These are phyloP conservation scores for Suhomyces vadensis DNA, from an alignment of 805 yeast species.

Conservation along the genomic window DNA sequence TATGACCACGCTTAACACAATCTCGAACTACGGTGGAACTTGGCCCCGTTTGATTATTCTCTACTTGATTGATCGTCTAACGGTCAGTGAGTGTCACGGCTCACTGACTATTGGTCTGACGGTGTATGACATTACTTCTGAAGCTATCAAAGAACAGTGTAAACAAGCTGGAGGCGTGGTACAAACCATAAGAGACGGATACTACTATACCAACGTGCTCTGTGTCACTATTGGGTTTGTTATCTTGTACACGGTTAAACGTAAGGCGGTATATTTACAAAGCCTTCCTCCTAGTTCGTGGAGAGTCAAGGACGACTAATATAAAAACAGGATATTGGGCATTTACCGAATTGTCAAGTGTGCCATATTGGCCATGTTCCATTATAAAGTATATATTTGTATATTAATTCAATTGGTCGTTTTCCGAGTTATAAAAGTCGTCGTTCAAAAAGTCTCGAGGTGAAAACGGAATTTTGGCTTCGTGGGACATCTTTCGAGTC, in stretches of 20 bases:
- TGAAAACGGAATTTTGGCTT: constrained; percentile 39
- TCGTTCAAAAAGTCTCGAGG: constrained; percentile 43
- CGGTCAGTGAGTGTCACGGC: constrained; percentile 60
- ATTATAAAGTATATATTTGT: too few species aligned
- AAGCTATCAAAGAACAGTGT: constrained; percentile 52
- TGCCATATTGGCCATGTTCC: too few species aligned
- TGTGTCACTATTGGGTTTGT: constrained; percentile 69
- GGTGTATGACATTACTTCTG: constrained; percentile 22
- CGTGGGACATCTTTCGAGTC: constrained; percentile 36
- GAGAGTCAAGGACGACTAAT: constrained; percentile 61
- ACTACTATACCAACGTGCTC: constrained; percentile 70
- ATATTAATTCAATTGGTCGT: neutral
- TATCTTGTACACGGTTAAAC: constrained; percentile 67
- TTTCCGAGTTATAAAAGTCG: constrained; percentile 21
- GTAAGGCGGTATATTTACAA: constrained; percentile 65
- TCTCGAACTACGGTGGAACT: constrained; percentile 93
- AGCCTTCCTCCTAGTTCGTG: constrained; percentile 71
- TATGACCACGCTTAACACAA: constrained; percentile 92
- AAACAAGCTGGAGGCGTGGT: constrained; percentile 56
- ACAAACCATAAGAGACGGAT: constrained; percentile 68
- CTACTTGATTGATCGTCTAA: constrained; percentile 75
- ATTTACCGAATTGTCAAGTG: too few species aligned
- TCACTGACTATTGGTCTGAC: neutral
- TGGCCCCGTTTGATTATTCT: constrained; percentile 92
- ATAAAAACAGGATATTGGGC: too few species aligned